A percentile compares a stretch with the other conserved stretches of the same genome.
Evolutionary conservation across 164 flowering plant species (phyloP).

Genomic region (Umbellularia californica): DNA sequence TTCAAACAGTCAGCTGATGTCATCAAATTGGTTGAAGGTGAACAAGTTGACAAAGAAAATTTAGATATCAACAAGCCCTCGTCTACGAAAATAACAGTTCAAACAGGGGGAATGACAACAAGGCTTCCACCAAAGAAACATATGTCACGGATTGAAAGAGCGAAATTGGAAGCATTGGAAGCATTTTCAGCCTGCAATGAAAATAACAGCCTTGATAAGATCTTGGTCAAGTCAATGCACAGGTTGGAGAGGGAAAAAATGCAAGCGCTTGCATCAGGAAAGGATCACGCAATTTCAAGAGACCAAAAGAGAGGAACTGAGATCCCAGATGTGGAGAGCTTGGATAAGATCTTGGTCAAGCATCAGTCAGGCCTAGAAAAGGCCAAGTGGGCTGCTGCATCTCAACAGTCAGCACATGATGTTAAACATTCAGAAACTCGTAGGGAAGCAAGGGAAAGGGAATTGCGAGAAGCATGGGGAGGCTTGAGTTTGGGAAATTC

Average conservation of each 20-base stretch:
- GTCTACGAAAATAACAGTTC: background rate
- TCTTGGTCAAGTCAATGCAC: constrained; percentile 44
- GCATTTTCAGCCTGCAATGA: constrained; percentile 15
- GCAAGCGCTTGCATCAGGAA: constrained; percentile 26
- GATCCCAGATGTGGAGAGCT: constrained; percentile 4
- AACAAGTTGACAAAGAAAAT: constrained; percentile 51
- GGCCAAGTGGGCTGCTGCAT: constrained; percentile 43
- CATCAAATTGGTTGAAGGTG: background rate
- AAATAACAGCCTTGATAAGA: constrained; percentile 41
- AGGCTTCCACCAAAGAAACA: constrained; percentile 5
- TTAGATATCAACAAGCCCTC: constrained; percentile 28
- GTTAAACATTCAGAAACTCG: constrained; percentile 34
- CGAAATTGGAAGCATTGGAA: constrained; percentile 20
- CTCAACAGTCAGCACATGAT: constrained; percentile 27
- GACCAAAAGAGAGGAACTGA: constrained; percentile 2
- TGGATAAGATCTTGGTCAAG: constrained; percentile 64
- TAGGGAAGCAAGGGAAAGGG: constrained; percentile 63
- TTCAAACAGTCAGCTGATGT: background rate
- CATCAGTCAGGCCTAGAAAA: constrained; percentile 60
- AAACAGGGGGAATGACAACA: background rate
- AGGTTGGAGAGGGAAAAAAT: constrained; percentile 49
- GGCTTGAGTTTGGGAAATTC: constrained; percentile 85
- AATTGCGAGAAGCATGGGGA: constrained; percentile 87
- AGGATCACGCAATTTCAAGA: constrained; percentile 12
- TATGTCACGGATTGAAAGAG: constrained; percentile 23